Conservation (phyloP, 2,329 filamentous ascomycete genomes). For the Neofusicoccum laricinum region DNA sequence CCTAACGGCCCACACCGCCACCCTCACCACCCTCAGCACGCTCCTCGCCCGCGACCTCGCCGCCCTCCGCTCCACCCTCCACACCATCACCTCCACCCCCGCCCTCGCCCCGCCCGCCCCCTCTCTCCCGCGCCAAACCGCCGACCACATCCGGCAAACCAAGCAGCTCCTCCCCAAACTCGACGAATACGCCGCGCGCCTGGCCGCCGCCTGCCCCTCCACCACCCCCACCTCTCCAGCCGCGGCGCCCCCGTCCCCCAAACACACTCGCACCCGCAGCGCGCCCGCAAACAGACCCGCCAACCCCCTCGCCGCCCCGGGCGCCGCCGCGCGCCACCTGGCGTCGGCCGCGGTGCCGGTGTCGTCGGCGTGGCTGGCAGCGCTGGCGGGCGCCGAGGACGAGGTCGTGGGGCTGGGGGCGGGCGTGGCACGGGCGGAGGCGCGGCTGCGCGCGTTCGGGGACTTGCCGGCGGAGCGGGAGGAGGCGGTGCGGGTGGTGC, state of each 20-base stretch:
- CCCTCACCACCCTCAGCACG: conserved; percentile 32
- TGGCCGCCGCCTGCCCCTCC: conserved; percentile 30
- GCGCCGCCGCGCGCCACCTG: conserved; percentile 21
- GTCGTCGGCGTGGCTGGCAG: neutral
- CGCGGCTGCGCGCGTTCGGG: conserved; percentile 3
- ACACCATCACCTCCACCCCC: conserved; percentile 29
- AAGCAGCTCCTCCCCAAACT: conserved; percentile 66
- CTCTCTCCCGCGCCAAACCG: conserved; percentile 65
- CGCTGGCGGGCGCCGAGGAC: neutral
- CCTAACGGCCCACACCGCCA: conserved; percentile 30
- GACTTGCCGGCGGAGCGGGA: conserved; percentile 61
- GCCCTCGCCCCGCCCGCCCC: conserved; percentile 50
- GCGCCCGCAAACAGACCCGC: neutral
- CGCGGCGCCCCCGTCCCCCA: neutral
- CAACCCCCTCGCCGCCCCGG: neutral
- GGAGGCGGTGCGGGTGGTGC: conserved; percentile 68
- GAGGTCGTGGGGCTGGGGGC: conserved; percentile 3
- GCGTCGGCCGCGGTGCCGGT: neutral
- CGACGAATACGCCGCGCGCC: conserved; percentile 56
- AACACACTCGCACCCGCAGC: neutral
- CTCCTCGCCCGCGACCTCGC: conserved; percentile 33
- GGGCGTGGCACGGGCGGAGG: neutral
- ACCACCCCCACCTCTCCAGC: neutral
- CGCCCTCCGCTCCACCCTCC: conserved; percentile 29
- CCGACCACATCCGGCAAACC: conserved; percentile 68